Base-by-base conservation (phyloP, 495 filamentous ascomycete genomes). In the Beverwykella pulmonaria region DNA sequence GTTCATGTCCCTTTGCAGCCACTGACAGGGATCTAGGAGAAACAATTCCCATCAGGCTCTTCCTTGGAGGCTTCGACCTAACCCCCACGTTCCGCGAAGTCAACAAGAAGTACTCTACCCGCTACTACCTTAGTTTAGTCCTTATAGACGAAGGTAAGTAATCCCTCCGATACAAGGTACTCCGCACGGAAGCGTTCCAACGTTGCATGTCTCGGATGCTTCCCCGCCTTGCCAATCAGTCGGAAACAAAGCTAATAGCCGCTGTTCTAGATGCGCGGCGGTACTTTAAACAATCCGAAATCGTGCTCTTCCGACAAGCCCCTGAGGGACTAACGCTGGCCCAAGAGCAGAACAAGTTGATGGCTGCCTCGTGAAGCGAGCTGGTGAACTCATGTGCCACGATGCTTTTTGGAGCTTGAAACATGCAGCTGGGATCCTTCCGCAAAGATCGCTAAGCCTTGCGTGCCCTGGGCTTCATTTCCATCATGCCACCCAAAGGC, bases 231-330 rank as follows among this genome's bases (percentile, higher is more conserved):
- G n/a, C 55, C 26, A 27, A 17, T 29, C 26, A n/a, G 53, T 52
- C 26, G 14, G 50, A 44, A 9, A 17, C 49, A 49, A 36, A 27
- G 46, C 65, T 68, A 50, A 68, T 50, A 23, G 15, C 22, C 17
- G 23, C 23, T 19, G 10, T 29, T 54, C 52, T 34, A 95, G 94
- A 99, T 75, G 95, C 95, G 46, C 84, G 94, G 68, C 87, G 94
- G 65, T 99, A 99, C 80, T 99, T 99, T 82, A 99, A 99, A 75
- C 94, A 99, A 78, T 96, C 92, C 56, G 94, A 99, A 79, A 99
- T 99, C 74, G 92, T 97, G 60, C 90, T 99, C 50, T 97, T 90
- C 81, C 89, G 95, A 59, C 94, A 97, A 83, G 87, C 92, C 23
- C 94, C 94, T 30, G 93, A 91, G 65, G 70, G 70, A 9, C 27